Percentiles rank a stretch among this genome's conserved stretches.
These are phyloP conservation scores for Lodderomyces theae DNA, from an alignment of 1,139 yeast genomes.

Conservation along the genomic window DNA sequence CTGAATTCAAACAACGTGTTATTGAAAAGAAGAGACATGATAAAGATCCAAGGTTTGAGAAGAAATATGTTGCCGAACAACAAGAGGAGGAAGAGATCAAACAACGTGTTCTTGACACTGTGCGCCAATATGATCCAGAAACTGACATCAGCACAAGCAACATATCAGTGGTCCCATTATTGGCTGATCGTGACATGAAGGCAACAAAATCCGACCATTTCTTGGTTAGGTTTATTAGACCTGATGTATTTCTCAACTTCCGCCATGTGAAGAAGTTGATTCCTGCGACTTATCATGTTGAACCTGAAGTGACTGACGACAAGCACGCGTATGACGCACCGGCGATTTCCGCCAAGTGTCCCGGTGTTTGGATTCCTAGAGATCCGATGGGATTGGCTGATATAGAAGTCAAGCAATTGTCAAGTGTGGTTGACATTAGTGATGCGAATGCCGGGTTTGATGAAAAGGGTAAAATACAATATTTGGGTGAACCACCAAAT, in stretches of 20 bases:
- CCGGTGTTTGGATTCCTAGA: constrained; percentile 81
- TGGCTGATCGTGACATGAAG: constrained; percentile 55
- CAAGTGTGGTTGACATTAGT: constrained; percentile 45
- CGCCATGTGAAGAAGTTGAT: constrained; percentile 51
- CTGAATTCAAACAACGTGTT: constrained; percentile 37
- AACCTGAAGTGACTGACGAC: constrained; percentile 28
- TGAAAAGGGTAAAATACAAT: constrained; percentile 54
- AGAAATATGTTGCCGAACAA: constrained; percentile 15
- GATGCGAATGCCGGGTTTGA: constrained; percentile 67
- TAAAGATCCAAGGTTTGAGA: constrained; percentile 6
- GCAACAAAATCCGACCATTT: constrained; percentile 26
- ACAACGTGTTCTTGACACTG: constrained; percentile 1
- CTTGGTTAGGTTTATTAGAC: constrained; percentile 53
- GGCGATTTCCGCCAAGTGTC: constrained; percentile 61
- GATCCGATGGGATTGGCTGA: constrained; percentile 82
- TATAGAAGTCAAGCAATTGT: constrained; percentile 50
- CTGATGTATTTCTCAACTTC: constrained; percentile 62
- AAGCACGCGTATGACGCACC: constrained; percentile 65
- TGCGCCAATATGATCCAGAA: constrained; percentile 18
- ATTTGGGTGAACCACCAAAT: constrained; percentile 60
- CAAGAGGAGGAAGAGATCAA: constrained; percentile 19
- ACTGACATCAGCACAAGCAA: neutral
- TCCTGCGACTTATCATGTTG: constrained; percentile 47
- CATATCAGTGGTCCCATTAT: constrained; percentile 34
- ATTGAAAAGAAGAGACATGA: constrained; percentile 21